These are phyloP conservation scores for Solidago caesia DNA, from an alignment of 129 eudicot genomes.

Conservation along the genomic window DNA sequence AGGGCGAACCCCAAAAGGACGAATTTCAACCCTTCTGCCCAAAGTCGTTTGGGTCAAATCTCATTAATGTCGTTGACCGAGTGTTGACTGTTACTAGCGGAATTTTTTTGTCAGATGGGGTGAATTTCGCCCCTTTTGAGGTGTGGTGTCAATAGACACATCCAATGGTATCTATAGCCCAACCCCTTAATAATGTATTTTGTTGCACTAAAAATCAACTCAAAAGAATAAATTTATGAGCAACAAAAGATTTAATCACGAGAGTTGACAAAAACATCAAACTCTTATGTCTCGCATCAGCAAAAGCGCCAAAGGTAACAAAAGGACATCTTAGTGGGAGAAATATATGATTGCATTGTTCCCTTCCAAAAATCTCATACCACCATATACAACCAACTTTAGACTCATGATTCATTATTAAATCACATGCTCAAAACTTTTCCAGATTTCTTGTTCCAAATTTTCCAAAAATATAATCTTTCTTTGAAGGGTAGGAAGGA, in stretches of 20 bases:
- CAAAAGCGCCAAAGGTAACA: constrained; percentile 17
- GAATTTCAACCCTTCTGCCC: too few relatives aligned
- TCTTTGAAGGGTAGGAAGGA: neutral
- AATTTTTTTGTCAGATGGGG: too few relatives aligned
- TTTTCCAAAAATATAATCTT: neutral
- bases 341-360: constrained; percentile 29
- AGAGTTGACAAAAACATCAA: constrained; percentile 1
- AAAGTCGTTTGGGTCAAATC: too few relatives aligned
- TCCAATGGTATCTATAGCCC: too few relatives aligned
- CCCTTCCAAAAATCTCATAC: constrained; percentile 33
- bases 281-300: constrained; percentile 15
- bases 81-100: too few relatives aligned
- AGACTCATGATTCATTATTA: constrained; percentile 15
- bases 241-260: neutral
- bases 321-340: constrained; percentile 21
- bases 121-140: too few relatives aligned
- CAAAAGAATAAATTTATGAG: neutral
- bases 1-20: too few relatives aligned
- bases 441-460: constrained; percentile 2
- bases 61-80: too few relatives aligned
- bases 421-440: neutral
- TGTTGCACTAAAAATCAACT: too few relatives aligned
- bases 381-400: constrained; percentile 19
- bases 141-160: too few relatives aligned
- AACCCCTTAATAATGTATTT: too few relatives aligned